Evolutionary conservation across 305 asterid genomes (phyloP).

Genomic region (Rubia tinctorum): DNA sequence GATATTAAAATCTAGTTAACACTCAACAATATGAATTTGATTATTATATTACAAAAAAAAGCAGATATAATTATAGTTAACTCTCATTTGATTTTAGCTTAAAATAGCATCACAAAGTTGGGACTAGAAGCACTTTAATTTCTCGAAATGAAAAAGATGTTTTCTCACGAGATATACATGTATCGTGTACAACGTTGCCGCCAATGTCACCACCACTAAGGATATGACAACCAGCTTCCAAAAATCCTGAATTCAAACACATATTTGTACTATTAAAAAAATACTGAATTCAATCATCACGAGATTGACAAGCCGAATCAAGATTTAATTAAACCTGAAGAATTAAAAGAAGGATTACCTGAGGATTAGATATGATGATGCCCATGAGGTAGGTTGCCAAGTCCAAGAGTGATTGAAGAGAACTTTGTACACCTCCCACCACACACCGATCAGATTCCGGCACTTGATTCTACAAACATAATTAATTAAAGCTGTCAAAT

Average conservation of each 20-base stretch:
- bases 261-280: too few species aligned
- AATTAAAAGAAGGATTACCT: slow-evolving; percentile 33
- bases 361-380: slow-evolving; percentile 69
- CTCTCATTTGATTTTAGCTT: too few species aligned
- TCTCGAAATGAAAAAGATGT: slow-evolving; percentile 69
- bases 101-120: too few species aligned
- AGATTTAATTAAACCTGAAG: too few species aligned
- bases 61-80: too few species aligned
- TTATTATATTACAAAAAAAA: too few species aligned
- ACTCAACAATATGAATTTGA: too few species aligned
- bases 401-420: slow-evolving; percentile 74
- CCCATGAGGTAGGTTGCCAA: slow-evolving; percentile 78
- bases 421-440: slow-evolving; percentile 92
- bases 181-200: slow-evolving; percentile 50
- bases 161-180: slow-evolving; percentile 59
- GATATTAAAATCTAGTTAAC: too few species aligned
- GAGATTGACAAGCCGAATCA: too few species aligned
- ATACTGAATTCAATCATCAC: too few species aligned
- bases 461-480: slow-evolving; percentile 50
- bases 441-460: slow-evolving; percentile 69
- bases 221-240: slow-evolving; percentile 53
- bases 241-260: neutral
- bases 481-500: too few species aligned
- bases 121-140: neutral
- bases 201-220: slow-evolving; percentile 55